Evolutionary conservation across 78 protist genomes (phyloP), one percentile per base, ranked within the genome.

Genomic region (Cyanophora paradoxa): DNA sequence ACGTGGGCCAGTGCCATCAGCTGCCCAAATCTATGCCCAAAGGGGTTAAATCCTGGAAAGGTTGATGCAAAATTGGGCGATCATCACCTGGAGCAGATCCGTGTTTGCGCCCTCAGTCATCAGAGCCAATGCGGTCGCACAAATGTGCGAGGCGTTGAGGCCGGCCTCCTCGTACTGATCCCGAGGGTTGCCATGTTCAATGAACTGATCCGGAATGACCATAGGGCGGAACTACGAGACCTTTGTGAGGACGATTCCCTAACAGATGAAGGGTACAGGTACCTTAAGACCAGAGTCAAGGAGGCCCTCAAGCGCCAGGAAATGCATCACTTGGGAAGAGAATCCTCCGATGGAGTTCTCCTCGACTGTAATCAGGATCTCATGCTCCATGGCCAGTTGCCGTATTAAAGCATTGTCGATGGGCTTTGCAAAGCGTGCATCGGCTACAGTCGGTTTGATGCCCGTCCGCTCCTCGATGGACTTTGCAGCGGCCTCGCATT

Each of bases 261-360:
- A 10, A 10, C 10, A 10, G 22, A 6, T 6, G 48, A 10, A 13
- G 10, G 22, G 48, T 10, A 10, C 48, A 10, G 22, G 48, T 42
- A 42, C 10, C 10, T 6, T 42, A 10, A 6, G 48, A 57, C 37
- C 50, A 4, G 56, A 1, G 24, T 34, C 37, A n/a, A 36, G 42
- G 31, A 48, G 56, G 59, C 69, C 72, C 24, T 5, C 22, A 33
- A 61, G 33, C 19, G 71, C 42, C 39, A 74, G 69, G 62, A 44
- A 59, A 64, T 58, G 71, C 30, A 62, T 39, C 56, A 74, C 79
- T 31, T 74, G 79, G 39, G 41, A 57, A 33, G 71, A 70, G n/a
- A 74, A 74, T 22, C 79, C 79, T n/a, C 79, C 79, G 48, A 74
- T 28, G 26, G 79, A 40, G 48, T 48, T 48, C 71, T 74, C 79